Evolutionary conservation across 2,329 filamentous ascomycete species (phyloP), one percentile per base, ranked within the genome.

Genomic region (Trichocomaceae sp.): DNA sequence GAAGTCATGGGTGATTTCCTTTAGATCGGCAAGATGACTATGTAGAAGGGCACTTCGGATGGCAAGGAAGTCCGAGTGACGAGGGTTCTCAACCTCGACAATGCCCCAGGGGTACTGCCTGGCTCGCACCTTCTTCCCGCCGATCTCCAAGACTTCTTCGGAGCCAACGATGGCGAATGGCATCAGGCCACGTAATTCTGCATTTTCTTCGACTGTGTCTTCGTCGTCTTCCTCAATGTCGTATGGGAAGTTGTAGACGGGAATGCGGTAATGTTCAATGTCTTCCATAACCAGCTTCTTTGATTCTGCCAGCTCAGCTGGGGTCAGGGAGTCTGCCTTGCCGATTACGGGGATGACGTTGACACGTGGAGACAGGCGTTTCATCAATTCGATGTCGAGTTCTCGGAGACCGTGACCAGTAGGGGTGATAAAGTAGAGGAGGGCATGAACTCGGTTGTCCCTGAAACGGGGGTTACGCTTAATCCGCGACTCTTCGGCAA

Each of bases 201-300:
- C 93, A 67, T 99, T 99, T 79, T 99, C 93, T 77, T 99, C 93
- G 19, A 99, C 92, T 1, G 93, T 99, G 69, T 99, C 93, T 78
- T 99, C 93, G 63, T 99, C 93, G 66, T 99, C 93, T 79, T 99
- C 93, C 76, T 99, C 93, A 59, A 99, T 95, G 66, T 99, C 93
- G 79, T 99, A 99, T 49, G 93, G 93, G 81, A 99, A 99, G 83
- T 99, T 99, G 83, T 99, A 99, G 62, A 99, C 92, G 47, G 93
- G 93, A 65, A 99, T 99, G 71, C 93, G 88, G 80, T 99, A 99
- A 77, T 99, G 93, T 78, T 99, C 93, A 65, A 99, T 99, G 72
- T 99, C 93, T 80, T 99, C 93, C 93, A 99, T 99, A 69, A 99
- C 91, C 59, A 99, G 83, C 82, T 97, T 99, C 85, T 99, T 99